phyloP scores from a whole-genome alignment of 2,329 filamentous ascomycete species.

The Coniochaeta sp. region DNA sequence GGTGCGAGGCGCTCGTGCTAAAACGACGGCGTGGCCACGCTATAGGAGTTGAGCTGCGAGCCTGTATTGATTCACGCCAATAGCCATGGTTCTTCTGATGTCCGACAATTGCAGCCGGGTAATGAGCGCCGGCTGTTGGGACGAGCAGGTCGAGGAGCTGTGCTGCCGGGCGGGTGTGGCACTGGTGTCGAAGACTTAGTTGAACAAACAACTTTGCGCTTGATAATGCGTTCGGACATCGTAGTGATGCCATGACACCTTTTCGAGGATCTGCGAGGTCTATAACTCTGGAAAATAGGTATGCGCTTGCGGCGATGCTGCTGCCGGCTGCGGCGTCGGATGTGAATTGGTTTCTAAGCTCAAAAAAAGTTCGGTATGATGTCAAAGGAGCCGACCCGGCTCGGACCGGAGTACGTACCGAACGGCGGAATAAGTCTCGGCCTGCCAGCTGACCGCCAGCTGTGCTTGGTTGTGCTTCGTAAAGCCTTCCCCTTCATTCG shows the following conservation, averaged over 20 bases:
- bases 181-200: background rate
- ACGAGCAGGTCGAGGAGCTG: slow-evolving; percentile 1
- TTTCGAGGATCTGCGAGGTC: background rate
- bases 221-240: background rate
- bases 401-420: background rate
- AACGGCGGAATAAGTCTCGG: background rate
- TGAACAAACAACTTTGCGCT: background rate
- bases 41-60: background rate
- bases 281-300: background rate
- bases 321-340: background rate
- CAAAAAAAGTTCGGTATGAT: slow-evolving; percentile 16
- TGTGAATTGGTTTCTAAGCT: slow-evolving; percentile 6
- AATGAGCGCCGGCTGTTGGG: background rate
- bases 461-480: background rate
- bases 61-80: background rate
- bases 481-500: background rate
- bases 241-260: background rate
- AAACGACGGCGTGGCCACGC: slow-evolving; percentile 18
- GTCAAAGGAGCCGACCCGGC: slow-evolving; percentile 9
- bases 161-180: background rate
- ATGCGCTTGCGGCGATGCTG: slow-evolving; percentile 1
- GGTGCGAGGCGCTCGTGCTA: slow-evolving; percentile 24
- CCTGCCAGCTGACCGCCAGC: background rate
- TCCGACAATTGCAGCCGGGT: background rate
- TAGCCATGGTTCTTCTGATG: background rate